phyloP scores from a whole-genome alignment of 2,329 filamentous ascomycete genomes.

The Trichoderma asperellum region DNA sequence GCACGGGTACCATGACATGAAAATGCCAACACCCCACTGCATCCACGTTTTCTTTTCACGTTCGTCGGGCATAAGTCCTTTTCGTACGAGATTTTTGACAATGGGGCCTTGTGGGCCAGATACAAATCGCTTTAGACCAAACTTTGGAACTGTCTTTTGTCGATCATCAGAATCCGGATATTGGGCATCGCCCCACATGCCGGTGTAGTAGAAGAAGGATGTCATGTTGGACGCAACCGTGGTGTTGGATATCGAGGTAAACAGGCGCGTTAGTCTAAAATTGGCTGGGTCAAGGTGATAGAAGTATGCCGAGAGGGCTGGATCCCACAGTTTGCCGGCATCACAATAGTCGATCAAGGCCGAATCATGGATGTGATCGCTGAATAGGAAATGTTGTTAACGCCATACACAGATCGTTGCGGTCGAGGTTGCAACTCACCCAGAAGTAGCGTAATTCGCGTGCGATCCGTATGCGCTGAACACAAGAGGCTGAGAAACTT shows the following conservation, averaged over 20 bases:
- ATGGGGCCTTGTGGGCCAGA: not conserved
- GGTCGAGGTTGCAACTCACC: not conserved
- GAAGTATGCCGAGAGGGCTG: conserved; percentile 12
- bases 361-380: conserved; percentile 4
- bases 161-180: not conserved
- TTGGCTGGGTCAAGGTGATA: conserved; percentile 1
- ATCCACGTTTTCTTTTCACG: not conserved
- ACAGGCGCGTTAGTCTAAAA: conserved; percentile 7
- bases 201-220: conserved; percentile 15
- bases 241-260: not conserved
- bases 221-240: not conserved
- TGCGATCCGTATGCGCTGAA: conserved; percentile 14
- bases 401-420: not conserved
- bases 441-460: conserved; percentile 7
- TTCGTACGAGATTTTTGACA: conserved; percentile 2
- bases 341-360: conserved; percentile 14
- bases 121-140: conserved; percentile 6
- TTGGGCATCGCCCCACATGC: conserved; percentile 10
- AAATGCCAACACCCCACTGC: conserved; percentile 12
- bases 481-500: not conserved
- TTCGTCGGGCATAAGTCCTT: not conserved
- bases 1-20: conserved; percentile 12
- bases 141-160: conserved; percentile 5
- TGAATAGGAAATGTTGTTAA: not conserved
- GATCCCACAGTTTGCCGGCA: conserved; percentile 12